Evolutionary conservation across 352 stramenopile species (phyloP), one percentile per base, ranked within the genome.

Genomic region (Pythium grandisporangium): DNA sequence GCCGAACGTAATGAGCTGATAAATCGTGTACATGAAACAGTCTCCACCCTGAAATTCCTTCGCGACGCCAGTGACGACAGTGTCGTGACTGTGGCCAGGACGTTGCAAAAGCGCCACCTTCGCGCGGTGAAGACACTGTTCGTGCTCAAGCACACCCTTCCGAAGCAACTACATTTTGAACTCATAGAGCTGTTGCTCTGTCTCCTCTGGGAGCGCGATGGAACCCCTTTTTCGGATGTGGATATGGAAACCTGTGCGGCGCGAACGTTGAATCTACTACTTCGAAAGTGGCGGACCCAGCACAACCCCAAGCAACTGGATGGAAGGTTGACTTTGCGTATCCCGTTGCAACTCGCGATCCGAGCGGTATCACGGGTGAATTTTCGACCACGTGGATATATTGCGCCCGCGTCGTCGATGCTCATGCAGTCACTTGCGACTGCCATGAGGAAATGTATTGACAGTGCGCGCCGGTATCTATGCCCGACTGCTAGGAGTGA

Each of bases 71-170:
- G 4, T 14, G 38, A 41, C 1, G 32, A 34, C 13, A 42, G 36
- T 4, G n/a, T 23, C 20, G n/a, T n/a, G n/a, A n/a, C n/a, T n/a
- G n/a, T n/a, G n/a, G n/a, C n/a, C n/a, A n/a, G n/a, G n/a, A n/a
- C n/a, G n/a, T 51, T 87, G 4, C 58, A 77, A 44, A 77, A 70
- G 25, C 70, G 55, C 21, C 75, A 88, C 39, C 83, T 86, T 34
- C 72, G 70, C 37, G 55, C 45, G 19, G 21, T 88, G 2, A 59
- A 77, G 27, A 86, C 61, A 34, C 55, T 78, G 16, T 77, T 72
- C 57, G 67, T 71, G 33, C 56, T 85, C 42, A 88, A 88, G 45
- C 66, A 86, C 42, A 54, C 54, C 40, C 48, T 88, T 37, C 63
- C 70, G 2, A 39, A 49, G 25, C 2, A 43, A 17, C 30, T 84